phyloP scores from a whole-genome alignment of 2,329 filamentous ascomycete species.

The Diatrype stigma region DNA sequence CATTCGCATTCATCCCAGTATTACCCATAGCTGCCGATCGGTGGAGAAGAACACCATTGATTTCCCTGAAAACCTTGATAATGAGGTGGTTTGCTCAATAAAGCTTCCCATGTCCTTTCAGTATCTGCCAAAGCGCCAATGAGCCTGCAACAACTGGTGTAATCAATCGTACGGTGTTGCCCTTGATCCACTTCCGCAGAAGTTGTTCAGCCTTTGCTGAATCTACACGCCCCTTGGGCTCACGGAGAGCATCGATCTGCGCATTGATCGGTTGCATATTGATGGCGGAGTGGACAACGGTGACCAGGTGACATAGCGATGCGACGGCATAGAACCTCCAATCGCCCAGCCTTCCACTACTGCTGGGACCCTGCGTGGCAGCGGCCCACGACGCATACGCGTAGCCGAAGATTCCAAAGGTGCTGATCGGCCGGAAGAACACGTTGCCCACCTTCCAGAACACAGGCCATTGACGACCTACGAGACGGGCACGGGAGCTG shows the following conservation, averaged over 20 bases:
- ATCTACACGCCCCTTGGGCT: slow-evolving; percentile 18
- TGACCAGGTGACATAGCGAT: slow-evolving; percentile 40
- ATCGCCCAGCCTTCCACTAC: slow-evolving; percentile 28
- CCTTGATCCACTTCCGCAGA: slow-evolving; percentile 30
- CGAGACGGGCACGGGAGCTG: slow-evolving; percentile 36
- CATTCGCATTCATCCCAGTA: too few relatives aligned
- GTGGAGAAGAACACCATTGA: too few relatives aligned
- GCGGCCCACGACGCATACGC: slow-evolving; percentile 37
- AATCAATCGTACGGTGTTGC: slow-evolving; percentile 30
- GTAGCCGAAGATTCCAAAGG: slow-evolving; percentile 44
- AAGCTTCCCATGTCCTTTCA: slow-evolving; percentile 14
- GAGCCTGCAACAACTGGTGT: slow-evolving; percentile 31
- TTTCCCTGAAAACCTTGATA: too few relatives aligned
- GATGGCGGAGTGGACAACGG: slow-evolving; percentile 43
- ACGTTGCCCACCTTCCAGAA: slow-evolving; percentile 47
- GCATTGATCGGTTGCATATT: slow-evolving; percentile 50
- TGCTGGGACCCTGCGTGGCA: slow-evolving; percentile 3
- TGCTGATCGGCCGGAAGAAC: slow-evolving; percentile 48
- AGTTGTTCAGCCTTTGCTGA: slow-evolving; percentile 26
- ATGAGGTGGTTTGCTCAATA: too few relatives aligned
- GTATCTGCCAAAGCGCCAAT: slow-evolving; percentile 28
- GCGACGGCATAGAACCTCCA: slow-evolving; percentile 41
- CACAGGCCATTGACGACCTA: slow-evolving; percentile 45
- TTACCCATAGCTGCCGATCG: too few relatives aligned
- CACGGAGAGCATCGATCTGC: slow-evolving; percentile 37